Percentiles rank a stretch among this genome's conserved stretches.
Conservation (phyloP, 2,329 filamentous ascomycete species). For the Pseudohalonectria lignicola region DNA sequence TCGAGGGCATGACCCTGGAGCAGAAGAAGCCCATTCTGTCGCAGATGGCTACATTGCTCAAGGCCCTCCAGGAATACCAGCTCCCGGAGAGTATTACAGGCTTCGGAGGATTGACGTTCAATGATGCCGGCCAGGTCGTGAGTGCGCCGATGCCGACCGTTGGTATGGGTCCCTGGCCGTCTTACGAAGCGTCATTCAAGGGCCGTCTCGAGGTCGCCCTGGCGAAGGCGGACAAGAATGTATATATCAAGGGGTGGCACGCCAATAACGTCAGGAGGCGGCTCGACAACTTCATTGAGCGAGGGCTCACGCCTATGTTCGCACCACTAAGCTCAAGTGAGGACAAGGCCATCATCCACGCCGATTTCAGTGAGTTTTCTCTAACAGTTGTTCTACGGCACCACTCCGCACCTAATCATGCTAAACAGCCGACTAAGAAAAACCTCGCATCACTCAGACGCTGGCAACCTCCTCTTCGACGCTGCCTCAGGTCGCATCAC, state of each 20-base stretch:
- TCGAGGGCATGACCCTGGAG: conserved; percentile 10
- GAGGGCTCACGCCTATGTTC: conserved; percentile 14
- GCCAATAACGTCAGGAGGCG: conserved; percentile 16
- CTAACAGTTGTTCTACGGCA: too few species aligned
- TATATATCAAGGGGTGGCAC: conserved; percentile 18
- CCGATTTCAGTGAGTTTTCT: conserved; percentile 17
- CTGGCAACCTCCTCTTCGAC: conserved; percentile 16
- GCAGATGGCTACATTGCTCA: conserved; percentile 19
- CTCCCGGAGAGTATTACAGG: conserved; percentile 18
- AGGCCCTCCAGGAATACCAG: conserved; percentile 17
- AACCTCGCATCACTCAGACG: conserved; percentile 7
- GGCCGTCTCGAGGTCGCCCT: conserved; percentile 15
- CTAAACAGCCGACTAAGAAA: not conserved
- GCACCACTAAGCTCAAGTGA: conserved; percentile 7
- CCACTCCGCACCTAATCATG: too few species aligned
- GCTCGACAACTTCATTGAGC: conserved; percentile 14
- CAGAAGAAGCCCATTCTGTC: conserved; percentile 16
- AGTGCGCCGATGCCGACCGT: conserved; percentile 19
- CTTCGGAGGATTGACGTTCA: conserved; percentile 20
- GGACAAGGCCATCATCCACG: conserved; percentile 15
- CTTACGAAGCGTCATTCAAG: conserved; percentile 15
- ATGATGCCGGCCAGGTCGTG: conserved; percentile 15
- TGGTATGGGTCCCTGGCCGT: conserved; percentile 17
- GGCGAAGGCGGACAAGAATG: conserved; percentile 13
- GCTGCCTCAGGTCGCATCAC: conserved; percentile 14